Evolutionary conservation across 495 filamentous ascomycete species (phyloP).

Genomic region (Podospora pseudoanserina): DNA sequence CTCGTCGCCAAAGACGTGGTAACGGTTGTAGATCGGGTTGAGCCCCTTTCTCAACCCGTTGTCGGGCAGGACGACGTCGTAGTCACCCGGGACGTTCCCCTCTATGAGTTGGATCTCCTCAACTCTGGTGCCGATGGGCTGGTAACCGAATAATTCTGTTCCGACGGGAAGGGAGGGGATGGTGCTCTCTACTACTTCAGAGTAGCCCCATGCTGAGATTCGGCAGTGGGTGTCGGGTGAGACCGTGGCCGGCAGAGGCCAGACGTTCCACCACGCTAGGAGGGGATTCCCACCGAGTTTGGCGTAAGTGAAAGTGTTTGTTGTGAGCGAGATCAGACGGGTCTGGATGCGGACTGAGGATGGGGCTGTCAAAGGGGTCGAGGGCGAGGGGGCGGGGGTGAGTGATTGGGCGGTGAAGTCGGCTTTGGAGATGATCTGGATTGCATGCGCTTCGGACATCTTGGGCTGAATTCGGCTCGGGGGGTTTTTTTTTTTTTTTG

Average conservation of each 20-base stretch:
- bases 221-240: slow-evolving; percentile 46
- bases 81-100: slow-evolving; percentile 32
- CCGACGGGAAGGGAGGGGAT: slow-evolving; percentile 32
- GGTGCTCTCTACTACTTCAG: slow-evolving; percentile 47
- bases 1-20: slow-evolving; percentile 29
- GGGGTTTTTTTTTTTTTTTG: too few species aligned
- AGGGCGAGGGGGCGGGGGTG: not conserved
- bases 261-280: slow-evolving; percentile 49
- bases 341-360: slow-evolving; percentile 41
- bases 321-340: slow-evolving; percentile 45
- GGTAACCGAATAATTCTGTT: slow-evolving; percentile 37
- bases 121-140: slow-evolving; percentile 39
- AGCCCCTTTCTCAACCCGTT: slow-evolving; percentile 42
- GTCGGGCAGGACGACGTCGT: slow-evolving; percentile 32
- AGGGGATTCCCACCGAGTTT: slow-evolving; percentile 35
- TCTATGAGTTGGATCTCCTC: slow-evolving; percentile 31
- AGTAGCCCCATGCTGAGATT: slow-evolving; percentile 56
- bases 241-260: slow-evolving; percentile 25
- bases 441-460: not conserved
- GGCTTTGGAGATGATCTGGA: slow-evolving; percentile 13
- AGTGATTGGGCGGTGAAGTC: slow-evolving; percentile 1
- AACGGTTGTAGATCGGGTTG: slow-evolving; percentile 54
- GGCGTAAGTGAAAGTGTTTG: slow-evolving; percentile 57
- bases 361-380: not conserved
- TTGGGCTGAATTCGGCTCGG: not conserved